phyloP scores from a whole-genome alignment of 441 rosid species.

The Euphorbia schlechtendalii region DNA sequence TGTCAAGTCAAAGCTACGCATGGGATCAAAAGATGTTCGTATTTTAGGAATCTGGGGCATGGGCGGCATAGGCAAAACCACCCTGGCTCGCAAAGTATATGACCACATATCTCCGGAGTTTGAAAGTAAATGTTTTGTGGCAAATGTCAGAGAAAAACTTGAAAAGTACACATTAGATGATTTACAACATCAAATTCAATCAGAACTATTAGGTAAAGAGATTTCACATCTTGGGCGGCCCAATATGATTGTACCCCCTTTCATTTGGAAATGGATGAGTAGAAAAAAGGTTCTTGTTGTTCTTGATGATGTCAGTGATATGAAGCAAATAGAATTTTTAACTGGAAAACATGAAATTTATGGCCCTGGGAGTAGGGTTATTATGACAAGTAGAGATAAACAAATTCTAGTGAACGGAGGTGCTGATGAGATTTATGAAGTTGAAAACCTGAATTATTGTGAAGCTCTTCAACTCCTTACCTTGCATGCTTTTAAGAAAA shows the following conservation, averaged over 20 bases:
- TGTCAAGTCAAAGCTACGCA: neutral
- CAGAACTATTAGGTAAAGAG: neutral
- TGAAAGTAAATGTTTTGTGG: neutral
- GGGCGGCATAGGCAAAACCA: constrained; percentile 17
- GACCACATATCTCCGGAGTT: neutral
- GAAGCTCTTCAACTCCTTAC: constrained; percentile 12
- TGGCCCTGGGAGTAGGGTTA: constrained; percentile 19
- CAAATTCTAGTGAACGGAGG: neutral
- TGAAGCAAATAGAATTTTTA: neutral
- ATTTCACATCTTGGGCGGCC: neutral
- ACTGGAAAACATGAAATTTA: neutral
- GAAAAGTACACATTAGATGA: neutral
- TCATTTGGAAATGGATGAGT: neutral
- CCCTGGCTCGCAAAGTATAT: neutral
- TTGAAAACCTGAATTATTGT: neutral
- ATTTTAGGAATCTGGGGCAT: constrained; percentile 14
- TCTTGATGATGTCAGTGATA: constrained; percentile 14
- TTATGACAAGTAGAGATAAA: constrained; percentile 17
- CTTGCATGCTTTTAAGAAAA: constrained; percentile 11
- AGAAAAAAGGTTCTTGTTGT: constrained; percentile 16
- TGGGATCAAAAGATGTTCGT: neutral
- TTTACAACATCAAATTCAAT: neutral
- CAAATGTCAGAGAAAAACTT: neutral
- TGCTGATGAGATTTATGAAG: constrained; percentile 1
- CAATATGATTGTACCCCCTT: neutral